These are phyloP conservation scores for Citrus inodora DNA, from an alignment of 345 rosid genomes.

Conservation along the genomic window DNA sequence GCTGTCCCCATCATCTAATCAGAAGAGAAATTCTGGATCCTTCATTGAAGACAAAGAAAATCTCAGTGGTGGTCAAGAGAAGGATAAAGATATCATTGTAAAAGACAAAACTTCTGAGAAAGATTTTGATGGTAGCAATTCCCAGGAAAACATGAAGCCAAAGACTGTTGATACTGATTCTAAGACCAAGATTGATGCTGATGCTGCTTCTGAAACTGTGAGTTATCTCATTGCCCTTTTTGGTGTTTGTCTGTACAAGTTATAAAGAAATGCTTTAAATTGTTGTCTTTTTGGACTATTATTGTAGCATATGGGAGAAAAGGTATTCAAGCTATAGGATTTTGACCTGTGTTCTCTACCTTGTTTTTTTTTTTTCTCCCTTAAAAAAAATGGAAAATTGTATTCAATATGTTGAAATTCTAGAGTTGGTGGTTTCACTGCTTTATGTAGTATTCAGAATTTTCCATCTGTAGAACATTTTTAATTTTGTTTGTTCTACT, in stretches of 20 bases:
- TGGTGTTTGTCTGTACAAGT: not conserved
- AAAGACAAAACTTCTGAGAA: slow-evolving; percentile 24
- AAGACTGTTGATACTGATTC: slow-evolving; percentile 25
- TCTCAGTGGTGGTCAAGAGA: slow-evolving; percentile 28
- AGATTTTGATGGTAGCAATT: slow-evolving; percentile 21
- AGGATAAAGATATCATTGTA: slow-evolving; percentile 18
- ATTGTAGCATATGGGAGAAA: not conserved
- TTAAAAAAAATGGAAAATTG: not conserved
- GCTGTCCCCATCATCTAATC: slow-evolving; percentile 32
- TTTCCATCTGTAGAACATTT: not conserved
- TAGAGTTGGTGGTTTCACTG: not conserved
- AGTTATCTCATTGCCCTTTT: slow-evolving; percentile 20
- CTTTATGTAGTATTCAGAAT: not conserved
- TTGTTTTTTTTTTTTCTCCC: not conserved
- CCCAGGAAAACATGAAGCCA: slow-evolving; percentile 28
- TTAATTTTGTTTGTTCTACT: not conserved
- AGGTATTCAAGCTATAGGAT: not conserved
- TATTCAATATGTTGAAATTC: not conserved
- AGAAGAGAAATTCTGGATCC: slow-evolving; percentile 25
- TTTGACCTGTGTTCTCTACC: too few species aligned
- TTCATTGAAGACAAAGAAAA: slow-evolving; percentile 56
- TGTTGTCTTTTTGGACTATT: not conserved
- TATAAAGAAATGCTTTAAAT: not conserved
- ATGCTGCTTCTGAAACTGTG: slow-evolving; percentile 29
- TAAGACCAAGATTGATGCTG: slow-evolving; percentile 31